A percentile compares a stretch with the other conserved stretches of the same genome.
Evolutionary conservation across 202 grass and related monocot species (phyloP).

Genomic region (Bolboschoenoplectus hybrid): DNA sequence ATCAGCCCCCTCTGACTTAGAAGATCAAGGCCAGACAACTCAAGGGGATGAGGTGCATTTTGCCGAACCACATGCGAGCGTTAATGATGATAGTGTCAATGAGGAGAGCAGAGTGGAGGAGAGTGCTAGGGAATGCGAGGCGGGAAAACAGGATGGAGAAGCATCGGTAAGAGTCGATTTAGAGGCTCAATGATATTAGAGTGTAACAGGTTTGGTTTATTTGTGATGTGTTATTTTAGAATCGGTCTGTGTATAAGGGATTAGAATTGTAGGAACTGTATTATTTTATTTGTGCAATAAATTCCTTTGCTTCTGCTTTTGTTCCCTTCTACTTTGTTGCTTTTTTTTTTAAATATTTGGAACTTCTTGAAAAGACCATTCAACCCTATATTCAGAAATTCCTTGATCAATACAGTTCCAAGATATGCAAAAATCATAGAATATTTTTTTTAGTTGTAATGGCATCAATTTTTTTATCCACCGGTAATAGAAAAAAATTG

Average conservation of each 20-base stretch:
- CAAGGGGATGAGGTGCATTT: background rate
- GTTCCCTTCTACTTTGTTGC: background rate
- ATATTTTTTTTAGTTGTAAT: background rate
- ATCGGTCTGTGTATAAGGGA: slow-evolving; percentile 20
- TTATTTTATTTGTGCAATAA: slow-evolving; percentile 1
- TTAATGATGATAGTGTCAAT: background rate
- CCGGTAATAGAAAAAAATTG: background rate
- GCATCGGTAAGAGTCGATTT: slow-evolving; percentile 8
- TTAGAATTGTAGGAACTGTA: background rate
- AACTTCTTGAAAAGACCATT: background rate
- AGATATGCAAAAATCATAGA: background rate
- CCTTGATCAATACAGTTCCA: background rate
- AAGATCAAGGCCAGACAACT: slow-evolving; percentile 38
- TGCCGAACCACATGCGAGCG: background rate
- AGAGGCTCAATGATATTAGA: slow-evolving; percentile 31
- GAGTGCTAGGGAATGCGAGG: background rate
- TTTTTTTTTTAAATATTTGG: background rate
- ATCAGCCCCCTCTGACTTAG: slow-evolving; percentile 41
- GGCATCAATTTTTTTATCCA: background rate
- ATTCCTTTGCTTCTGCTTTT: background rate
- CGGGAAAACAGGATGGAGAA: background rate
- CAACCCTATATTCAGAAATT: background rate
- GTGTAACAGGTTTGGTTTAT: background rate
- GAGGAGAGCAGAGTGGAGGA: slow-evolving; percentile 15
- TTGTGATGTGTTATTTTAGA: slow-evolving; percentile 17